Evolutionary conservation across 1,139 yeast species (phyloP).

Genomic region (Candida anutae): DNA sequence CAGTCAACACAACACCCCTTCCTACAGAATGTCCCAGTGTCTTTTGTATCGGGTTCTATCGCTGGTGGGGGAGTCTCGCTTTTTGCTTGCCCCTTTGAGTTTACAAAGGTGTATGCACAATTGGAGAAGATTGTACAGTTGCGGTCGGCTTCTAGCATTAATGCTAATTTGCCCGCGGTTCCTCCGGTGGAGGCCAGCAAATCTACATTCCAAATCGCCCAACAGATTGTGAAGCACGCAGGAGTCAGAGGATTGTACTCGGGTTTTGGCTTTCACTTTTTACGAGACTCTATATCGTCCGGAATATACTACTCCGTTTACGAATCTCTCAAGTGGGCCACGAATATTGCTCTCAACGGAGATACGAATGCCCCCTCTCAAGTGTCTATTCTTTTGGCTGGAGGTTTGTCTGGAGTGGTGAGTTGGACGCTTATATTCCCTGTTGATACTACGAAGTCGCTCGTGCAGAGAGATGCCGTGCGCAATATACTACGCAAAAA

Average conservation of each 20-base stretch:
- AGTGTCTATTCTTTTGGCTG: conserved; percentile 45
- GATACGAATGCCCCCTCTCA: conserved; percentile 24
- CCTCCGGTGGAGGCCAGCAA: conserved; percentile 3
- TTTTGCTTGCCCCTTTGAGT: conserved; percentile 81
- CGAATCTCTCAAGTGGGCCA: conserved; percentile 56
- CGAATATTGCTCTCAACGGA: conserved; percentile 25
- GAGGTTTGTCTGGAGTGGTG: conserved; percentile 71
- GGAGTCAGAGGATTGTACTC: conserved; percentile 64
- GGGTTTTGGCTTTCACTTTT: conserved; percentile 59
- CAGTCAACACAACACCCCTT: conserved; percentile 25
- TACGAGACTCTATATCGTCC: conserved; percentile 64
- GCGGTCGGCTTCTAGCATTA: conserved; percentile 11
- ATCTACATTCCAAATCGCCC: conserved; percentile 31
- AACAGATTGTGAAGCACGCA: conserved; percentile 46
- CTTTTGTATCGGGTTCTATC: conserved; percentile 55
- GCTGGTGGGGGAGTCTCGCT: conserved; percentile 62
- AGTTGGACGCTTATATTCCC: conserved; percentile 76
- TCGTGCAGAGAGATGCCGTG: conserved; percentile 67
- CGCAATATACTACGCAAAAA: conserved; percentile 50
- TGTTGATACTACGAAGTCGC: conserved; percentile 69
- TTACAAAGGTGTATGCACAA: conserved; percentile 76
- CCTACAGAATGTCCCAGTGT: conserved; percentile 53
- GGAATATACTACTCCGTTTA: conserved; percentile 71
- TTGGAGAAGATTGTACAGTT: conserved; percentile 43
- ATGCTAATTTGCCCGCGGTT: conserved; percentile 8